Conservation (phyloP, 805 yeast genomes). For the Saccharomycopsis babjevae region DNA sequence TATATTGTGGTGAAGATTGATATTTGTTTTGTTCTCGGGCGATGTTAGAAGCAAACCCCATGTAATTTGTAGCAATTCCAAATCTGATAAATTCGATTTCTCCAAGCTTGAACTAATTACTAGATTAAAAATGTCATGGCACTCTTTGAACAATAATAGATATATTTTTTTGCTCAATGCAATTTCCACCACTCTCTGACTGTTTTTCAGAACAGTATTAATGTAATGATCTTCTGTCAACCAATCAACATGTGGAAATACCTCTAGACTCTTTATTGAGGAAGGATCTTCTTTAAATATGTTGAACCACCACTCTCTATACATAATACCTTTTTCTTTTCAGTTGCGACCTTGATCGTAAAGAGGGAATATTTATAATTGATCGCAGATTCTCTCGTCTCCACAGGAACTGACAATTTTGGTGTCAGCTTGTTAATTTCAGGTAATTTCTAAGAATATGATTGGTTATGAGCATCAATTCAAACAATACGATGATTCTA, state of each 20-base stretch:
- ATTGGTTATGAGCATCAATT: neutral
- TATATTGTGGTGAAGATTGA: slow-evolving; percentile 8
- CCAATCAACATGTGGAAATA: neutral
- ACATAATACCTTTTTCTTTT: neutral
- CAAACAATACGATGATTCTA: neutral
- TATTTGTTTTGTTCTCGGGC: slow-evolving; percentile 24
- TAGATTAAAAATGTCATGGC: neutral
- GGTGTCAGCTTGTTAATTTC: neutral
- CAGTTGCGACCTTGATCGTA: no score
- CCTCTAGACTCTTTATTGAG: neutral
- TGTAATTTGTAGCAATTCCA: slow-evolving; percentile 12
- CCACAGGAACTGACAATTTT: neutral
- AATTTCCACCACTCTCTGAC: neutral
- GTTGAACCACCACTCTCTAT: neutral
- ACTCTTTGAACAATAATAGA: slow-evolving; percentile 3
- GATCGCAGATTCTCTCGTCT: no score
- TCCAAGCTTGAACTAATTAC: neutral
- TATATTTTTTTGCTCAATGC: slow-evolving; percentile 1
- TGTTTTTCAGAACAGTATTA: neutral
- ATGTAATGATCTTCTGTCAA: neutral
- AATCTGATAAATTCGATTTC: neutral
- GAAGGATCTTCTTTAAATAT: neutral
- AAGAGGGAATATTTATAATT: no score
- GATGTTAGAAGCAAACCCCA: slow-evolving; percentile 23
- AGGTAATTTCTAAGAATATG: neutral